These are phyloP conservation scores for Sphaceloma murrayae DNA, from an alignment of 2,329 filamentous ascomycete genomes.

Conservation along the genomic window DNA sequence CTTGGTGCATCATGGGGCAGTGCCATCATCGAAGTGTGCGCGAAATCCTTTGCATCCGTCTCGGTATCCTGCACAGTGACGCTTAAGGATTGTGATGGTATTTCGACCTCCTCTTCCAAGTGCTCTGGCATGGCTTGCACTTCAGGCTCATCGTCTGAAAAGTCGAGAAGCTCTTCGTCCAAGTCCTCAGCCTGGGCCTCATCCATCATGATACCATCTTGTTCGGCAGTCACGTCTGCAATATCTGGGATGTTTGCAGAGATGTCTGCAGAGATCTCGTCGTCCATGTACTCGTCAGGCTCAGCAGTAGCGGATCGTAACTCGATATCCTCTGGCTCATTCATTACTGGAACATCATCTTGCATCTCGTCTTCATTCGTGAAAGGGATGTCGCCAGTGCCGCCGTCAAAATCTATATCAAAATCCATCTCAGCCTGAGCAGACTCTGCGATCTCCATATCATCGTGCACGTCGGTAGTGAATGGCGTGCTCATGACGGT, in stretches of 20 bases:
- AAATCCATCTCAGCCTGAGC: conserved; percentile 41
- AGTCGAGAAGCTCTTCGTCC: conserved; percentile 33
- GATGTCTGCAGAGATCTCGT: conserved; percentile 26
- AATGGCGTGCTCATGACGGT: conserved; percentile 17
- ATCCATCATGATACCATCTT: conserved; percentile 19
- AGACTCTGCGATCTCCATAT: conserved; percentile 48
- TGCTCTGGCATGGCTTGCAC: background rate
- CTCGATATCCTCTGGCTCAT: conserved; percentile 30
- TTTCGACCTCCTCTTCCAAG: background rate
- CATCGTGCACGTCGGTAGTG: conserved; percentile 31
- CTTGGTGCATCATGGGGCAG: no score
- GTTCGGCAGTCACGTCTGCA: conserved; percentile 22
- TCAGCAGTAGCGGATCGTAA: conserved; percentile 29
- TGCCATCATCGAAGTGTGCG: no score
- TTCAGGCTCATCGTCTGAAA: conserved; percentile 26
- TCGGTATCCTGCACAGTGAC: no score
- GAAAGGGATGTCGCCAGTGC: conserved; percentile 24
- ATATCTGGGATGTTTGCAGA: no score
- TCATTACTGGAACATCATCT: conserved; percentile 36
- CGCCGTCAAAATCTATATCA: conserved; percentile 51
- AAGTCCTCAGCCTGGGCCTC: conserved; percentile 16
- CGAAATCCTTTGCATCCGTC: no score
- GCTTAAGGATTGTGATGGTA: no score
- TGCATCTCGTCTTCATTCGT: conserved; percentile 48
- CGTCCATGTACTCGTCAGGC: conserved; percentile 27